Conservation (phyloP, 768 basidiomycete genomes). For the Neoboletus magnificus region DNA sequence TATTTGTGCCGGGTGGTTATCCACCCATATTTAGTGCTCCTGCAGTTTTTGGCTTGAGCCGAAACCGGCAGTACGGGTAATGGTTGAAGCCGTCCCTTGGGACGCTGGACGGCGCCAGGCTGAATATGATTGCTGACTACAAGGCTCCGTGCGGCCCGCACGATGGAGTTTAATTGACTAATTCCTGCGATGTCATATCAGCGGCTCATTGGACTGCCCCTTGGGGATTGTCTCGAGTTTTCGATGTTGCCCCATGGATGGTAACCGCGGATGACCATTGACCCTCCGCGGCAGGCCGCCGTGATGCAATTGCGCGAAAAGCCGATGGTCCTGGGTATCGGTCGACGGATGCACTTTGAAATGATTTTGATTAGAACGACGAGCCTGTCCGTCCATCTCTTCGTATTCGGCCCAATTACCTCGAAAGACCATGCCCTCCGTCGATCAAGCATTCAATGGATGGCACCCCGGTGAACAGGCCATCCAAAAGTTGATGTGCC, state of each 20-base stretch:
- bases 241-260: too few relatives aligned
- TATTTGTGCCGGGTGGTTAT: too few relatives aligned
- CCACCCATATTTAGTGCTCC: neutral
- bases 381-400: too few relatives aligned
- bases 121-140: neutral
- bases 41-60: neutral
- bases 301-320: neutral
- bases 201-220: neutral
- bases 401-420: neutral
- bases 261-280: neutral
- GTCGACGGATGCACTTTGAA: neutral
- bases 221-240: neutral
- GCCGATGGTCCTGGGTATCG: neutral
- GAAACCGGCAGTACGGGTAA: neutral
- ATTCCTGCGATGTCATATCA: neutral
- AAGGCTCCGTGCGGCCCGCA: neutral
- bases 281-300: neutral
- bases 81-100: neutral
- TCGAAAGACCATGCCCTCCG: slow-evolving; percentile 5
- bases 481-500: slow-evolving; percentile 24
- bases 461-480: slow-evolving; percentile 41
- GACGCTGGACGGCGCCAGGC: neutral
- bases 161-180: neutral
- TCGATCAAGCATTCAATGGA: slow-evolving; percentile 30
- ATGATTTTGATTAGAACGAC: neutral